A percentile compares a stretch with the other conserved stretches of the same genome.
Evolutionary conservation across 2,329 filamentous ascomycete genomes (phyloP).

Genomic region (Myriosclerotinia scirpicola): DNA sequence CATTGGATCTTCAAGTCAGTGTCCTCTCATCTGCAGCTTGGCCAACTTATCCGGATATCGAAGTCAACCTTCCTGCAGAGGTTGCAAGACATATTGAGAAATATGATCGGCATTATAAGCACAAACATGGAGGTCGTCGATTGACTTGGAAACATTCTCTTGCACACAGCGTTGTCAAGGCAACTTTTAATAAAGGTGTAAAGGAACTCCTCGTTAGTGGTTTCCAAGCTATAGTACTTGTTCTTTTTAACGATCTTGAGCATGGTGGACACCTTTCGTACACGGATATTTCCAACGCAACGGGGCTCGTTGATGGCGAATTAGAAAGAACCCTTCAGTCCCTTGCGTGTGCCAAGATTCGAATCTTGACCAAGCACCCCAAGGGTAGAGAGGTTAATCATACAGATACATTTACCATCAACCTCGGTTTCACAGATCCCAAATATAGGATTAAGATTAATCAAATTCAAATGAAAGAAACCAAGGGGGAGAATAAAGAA

Average conservation of each 20-base stretch:
- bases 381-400: conserved; percentile 76
- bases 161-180: conserved; percentile 85
- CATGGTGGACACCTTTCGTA: conserved; percentile 68
- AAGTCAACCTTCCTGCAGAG: conserved; percentile 71
- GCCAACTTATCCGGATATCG: conserved; percentile 81
- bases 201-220: conserved; percentile 91
- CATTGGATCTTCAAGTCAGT: conserved; percentile 77
- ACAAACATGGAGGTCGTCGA: conserved; percentile 83
- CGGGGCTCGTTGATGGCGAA: conserved; percentile 73
- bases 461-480: conserved; percentile 96
- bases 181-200: conserved; percentile 71
- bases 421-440: conserved; percentile 71
- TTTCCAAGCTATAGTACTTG: conserved; percentile 86
- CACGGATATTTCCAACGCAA: conserved; percentile 70
- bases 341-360: conserved; percentile 84
- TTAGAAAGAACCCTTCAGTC: conserved; percentile 91
- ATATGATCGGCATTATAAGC: conserved; percentile 84
- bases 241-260: conserved; percentile 79
- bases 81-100: conserved; percentile 74
- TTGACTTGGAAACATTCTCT: conserved; percentile 91
- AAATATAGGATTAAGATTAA: conserved; percentile 97
- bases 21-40: conserved; percentile 90
- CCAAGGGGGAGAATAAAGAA: conserved; percentile 88
- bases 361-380: conserved; percentile 81
- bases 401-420: conserved; percentile 83